Conservation (phyloP, 1,284 basidiomycete species). For the Ceratobasidium sp. region DNA sequence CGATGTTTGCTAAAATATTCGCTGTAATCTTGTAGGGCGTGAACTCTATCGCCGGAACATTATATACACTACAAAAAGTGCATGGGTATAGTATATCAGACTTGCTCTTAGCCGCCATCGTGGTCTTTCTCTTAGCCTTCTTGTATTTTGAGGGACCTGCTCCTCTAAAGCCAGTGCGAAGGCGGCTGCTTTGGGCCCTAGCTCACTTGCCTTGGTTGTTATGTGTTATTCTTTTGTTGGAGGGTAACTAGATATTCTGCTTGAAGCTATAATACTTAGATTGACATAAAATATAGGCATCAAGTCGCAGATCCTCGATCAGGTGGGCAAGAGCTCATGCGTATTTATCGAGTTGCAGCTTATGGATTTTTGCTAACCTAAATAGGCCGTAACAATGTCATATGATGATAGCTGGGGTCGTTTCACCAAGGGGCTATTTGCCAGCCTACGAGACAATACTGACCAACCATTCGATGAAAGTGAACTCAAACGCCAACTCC, state of each 20-base stretch:
- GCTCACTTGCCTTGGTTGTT: conserved; percentile 22
- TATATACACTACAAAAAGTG: conserved; percentile 1
- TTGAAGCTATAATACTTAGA: neutral
- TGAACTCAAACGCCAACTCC: too few relatives aligned
- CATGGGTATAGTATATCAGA: neutral
- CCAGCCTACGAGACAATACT: too few relatives aligned
- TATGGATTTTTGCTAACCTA: neutral
- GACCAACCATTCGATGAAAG: too few relatives aligned
- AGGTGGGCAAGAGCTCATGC: neutral
- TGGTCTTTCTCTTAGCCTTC: conserved; percentile 15
- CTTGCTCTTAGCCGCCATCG: neutral
- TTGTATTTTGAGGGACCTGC: conserved; percentile 30
- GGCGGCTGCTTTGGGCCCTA: conserved; percentile 8
- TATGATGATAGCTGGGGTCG: too few relatives aligned
- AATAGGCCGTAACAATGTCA: neutral
- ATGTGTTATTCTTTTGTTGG: conserved; percentile 15
- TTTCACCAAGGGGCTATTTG: too few relatives aligned
- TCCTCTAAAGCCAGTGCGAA: neutral
- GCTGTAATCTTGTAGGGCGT: too few relatives aligned
- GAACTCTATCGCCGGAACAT: neutral
- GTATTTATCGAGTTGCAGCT: neutral
- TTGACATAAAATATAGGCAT: neutral
- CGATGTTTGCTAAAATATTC: too few relatives aligned
- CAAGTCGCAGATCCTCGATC: conserved; percentile 13
- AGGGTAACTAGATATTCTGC: neutral